phyloP scores from a whole-genome alignment of 2,329 filamentous ascomycete genomes.

The Leptographium wingfieldii region DNA sequence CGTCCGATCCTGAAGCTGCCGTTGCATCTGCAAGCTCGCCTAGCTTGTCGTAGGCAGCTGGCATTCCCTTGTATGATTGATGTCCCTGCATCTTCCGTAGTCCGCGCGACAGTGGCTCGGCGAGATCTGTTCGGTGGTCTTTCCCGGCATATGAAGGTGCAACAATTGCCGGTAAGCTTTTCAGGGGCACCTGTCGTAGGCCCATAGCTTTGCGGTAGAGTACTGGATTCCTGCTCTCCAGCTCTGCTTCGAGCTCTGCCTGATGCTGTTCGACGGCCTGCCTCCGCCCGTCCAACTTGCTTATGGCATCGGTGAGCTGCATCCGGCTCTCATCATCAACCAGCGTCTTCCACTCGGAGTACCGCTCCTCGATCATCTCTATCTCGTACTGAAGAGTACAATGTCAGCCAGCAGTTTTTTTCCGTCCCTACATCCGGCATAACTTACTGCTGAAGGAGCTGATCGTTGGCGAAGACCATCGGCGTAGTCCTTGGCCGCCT shows the following conservation, averaged over 20 bases:
- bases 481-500: constrained; percentile 26
- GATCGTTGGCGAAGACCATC: constrained; percentile 25
- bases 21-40: constrained; percentile 7
- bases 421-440: too few relatives aligned
- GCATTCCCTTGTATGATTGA: not conserved
- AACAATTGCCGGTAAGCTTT: not conserved
- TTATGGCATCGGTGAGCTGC: constrained; percentile 24
- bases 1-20: constrained; percentile 11
- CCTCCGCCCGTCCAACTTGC: constrained; percentile 26
- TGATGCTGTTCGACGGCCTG: constrained; percentile 32
- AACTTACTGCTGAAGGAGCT: constrained; percentile 21
- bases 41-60: constrained; percentile 13
- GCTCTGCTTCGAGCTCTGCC: constrained; percentile 34
- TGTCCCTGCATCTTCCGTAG: constrained; percentile 21
- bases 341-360: constrained; percentile 30
- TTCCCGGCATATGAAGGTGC: constrained; percentile 4
- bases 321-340: constrained; percentile 31
- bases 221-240: constrained; percentile 30
- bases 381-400: constrained; percentile 10
- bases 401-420: not conserved
- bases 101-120: constrained; percentile 19
- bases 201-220: constrained; percentile 32
- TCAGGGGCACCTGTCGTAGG: constrained; percentile 14
- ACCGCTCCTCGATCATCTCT: constrained; percentile 23
- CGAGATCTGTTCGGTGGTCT: constrained; percentile 16